phyloP scores from a whole-genome alignment of 2,329 filamentous ascomycete species.

The Exophiala alcalophila region DNA sequence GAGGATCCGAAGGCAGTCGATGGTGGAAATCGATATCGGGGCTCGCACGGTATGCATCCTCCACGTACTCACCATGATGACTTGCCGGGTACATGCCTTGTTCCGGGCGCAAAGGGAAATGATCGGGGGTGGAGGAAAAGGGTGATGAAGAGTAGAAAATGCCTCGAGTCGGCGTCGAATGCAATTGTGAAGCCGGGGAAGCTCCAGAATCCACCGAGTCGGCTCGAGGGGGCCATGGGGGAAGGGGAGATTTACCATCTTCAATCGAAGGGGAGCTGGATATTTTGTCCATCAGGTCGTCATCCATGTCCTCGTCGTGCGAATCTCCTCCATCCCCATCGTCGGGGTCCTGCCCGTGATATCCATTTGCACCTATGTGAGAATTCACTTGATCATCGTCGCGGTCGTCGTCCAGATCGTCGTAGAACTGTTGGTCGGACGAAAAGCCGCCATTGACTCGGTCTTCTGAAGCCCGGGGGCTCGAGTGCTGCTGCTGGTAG shows the following conservation, averaged over 20 bases:
- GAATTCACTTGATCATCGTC: conserved; percentile 49
- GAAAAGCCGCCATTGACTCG: conserved; percentile 13
- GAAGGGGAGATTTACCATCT: conserved; percentile 79
- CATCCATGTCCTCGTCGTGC: conserved; percentile 68
- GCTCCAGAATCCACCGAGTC: conserved; percentile 40
- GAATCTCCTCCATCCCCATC: conserved; percentile 62
- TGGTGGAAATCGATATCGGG: conserved; percentile 12
- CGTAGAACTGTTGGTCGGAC: conserved; percentile 23
- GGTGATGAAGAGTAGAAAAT: conserved; percentile 35
- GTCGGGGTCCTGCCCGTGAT: conserved; percentile 34
- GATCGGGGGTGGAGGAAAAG: conserved; percentile 31
- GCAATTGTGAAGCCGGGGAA: conserved; percentile 26
- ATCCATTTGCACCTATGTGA: conserved; percentile 25
- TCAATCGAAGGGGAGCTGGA: conserved; percentile 98
- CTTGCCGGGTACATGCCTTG: conserved; percentile 27
- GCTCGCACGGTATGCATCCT: not conserved
- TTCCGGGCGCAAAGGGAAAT: conserved; percentile 34
- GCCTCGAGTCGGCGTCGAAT: conserved; percentile 30
- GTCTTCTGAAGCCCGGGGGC: conserved; percentile 51
- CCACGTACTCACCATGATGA: conserved; percentile 53
- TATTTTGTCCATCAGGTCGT: conserved; percentile 98
- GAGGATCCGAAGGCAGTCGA: not conserved
- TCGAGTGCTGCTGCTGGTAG: conserved; percentile 67
- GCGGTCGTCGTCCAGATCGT: conserved; percentile 57
- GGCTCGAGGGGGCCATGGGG: conserved; percentile 43